Conservation (phyloP, 2,329 filamentous ascomycete species). For the Neopestalotiopsis clavispora region DNA sequence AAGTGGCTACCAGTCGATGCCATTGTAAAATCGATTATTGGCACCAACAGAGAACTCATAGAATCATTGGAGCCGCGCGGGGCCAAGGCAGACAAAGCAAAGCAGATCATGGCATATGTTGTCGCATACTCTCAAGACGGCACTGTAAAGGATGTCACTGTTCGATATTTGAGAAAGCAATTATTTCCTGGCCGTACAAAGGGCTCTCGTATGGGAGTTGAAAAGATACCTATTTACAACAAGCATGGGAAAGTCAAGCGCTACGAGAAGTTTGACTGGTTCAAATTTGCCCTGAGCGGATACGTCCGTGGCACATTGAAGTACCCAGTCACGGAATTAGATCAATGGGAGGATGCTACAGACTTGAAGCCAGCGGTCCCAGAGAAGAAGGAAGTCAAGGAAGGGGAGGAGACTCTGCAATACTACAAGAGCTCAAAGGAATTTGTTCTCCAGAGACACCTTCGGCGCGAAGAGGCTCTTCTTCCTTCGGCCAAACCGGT, state of each 20-base stretch:
- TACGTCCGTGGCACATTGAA: slow-evolving; percentile 62
- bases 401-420: slow-evolving; percentile 81
- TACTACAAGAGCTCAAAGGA: slow-evolving; percentile 87
- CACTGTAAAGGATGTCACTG: slow-evolving; percentile 92
- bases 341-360: slow-evolving; percentile 78
- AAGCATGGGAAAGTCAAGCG: slow-evolving; percentile 76
- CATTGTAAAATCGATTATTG: slow-evolving; percentile 70
- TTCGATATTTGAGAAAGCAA: slow-evolving; percentile 83
- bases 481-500: slow-evolving; percentile 70
- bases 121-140: slow-evolving; percentile 83
- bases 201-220: slow-evolving; percentile 75
- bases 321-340: slow-evolving; percentile 68
- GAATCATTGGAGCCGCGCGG: slow-evolving; percentile 83
- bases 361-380: slow-evolving; percentile 76
- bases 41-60: slow-evolving; percentile 73
- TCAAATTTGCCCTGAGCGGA: slow-evolving; percentile 76
- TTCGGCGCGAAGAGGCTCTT: slow-evolving; percentile 91
- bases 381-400: slow-evolving; percentile 74
- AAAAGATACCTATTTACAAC: slow-evolving; percentile 83
- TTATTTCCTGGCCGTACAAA: slow-evolving; percentile 89
- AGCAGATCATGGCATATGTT: slow-evolving; percentile 89
- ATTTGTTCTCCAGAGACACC: slow-evolving; percentile 82
- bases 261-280: slow-evolving; percentile 87
- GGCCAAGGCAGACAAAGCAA: slow-evolving; percentile 80
- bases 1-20: slow-evolving; percentile 82